These are phyloP conservation scores for Boechera stricta DNA, from an alignment of 345 rosid species.

Conservation along the genomic window DNA sequence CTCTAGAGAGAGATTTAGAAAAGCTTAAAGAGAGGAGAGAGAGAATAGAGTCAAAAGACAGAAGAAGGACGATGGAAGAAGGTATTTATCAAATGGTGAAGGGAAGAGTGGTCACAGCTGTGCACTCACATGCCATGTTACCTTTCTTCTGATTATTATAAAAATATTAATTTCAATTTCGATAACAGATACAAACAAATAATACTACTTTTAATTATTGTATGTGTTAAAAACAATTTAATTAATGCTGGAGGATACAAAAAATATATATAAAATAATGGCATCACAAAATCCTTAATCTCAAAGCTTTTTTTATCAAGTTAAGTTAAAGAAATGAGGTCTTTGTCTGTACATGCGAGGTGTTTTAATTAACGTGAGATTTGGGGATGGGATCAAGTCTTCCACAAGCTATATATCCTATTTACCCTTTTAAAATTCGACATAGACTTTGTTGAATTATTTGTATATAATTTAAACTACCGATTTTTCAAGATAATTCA, in stretches of 20 bases:
- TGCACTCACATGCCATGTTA: conserved; percentile 92
- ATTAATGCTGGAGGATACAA: conserved; percentile 29
- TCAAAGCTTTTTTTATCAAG: background rate
- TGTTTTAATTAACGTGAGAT: conserved; percentile 49
- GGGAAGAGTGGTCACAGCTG: conserved; percentile 76
- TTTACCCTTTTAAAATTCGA: conserved; percentile 10
- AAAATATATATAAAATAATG: conserved; percentile 13
- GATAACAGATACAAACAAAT: conserved; percentile 47
- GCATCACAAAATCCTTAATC: conserved; percentile 29
- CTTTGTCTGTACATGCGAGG: conserved; percentile 49
- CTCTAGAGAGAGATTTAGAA: conserved; percentile 22
- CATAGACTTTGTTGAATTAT: conserved; percentile 20
- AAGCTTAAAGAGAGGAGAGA: conserved; percentile 24
- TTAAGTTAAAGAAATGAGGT: conserved; percentile 35
- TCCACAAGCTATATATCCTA: conserved; percentile 34
- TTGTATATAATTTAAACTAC: background rate
- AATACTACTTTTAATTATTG: conserved; percentile 42
- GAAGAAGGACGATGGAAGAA: conserved; percentile 50
- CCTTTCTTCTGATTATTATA: conserved; percentile 38
- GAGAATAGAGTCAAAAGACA: conserved; percentile 52
- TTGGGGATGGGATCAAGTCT: conserved; percentile 42
- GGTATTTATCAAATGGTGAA: conserved; percentile 66
- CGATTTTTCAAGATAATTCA: background rate
- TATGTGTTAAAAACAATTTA: conserved; percentile 8
- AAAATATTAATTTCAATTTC: conserved; percentile 24